A percentile compares a stretch with the other conserved stretches of the same genome.
These are phyloP conservation scores for Violaceomyces palustris DNA, from an alignment of 1,284 basidiomycete species.

Conservation along the genomic window DNA sequence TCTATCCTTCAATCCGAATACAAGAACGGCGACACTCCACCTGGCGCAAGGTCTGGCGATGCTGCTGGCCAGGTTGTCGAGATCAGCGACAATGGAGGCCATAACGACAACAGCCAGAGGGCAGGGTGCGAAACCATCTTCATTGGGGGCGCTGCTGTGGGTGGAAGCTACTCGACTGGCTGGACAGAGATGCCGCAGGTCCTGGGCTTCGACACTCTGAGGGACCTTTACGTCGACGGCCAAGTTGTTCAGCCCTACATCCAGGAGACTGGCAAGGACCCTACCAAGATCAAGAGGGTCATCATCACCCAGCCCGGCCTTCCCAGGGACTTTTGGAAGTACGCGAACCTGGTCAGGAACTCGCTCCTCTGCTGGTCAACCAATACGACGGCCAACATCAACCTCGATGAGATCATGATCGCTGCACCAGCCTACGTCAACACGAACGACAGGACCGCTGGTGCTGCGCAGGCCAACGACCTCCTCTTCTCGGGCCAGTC, in stretches of 20 bases:
- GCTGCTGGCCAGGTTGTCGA: slow-evolving; percentile 36
- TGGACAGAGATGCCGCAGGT: slow-evolving; percentile 43
- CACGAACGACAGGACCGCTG: slow-evolving; percentile 22
- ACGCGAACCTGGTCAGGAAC: slow-evolving; percentile 41
- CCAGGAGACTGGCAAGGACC: slow-evolving; percentile 16
- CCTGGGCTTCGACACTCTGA: slow-evolving; percentile 42
- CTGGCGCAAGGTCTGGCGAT: slow-evolving; percentile 28
- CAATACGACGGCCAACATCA: slow-evolving; percentile 29
- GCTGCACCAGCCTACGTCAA: slow-evolving; percentile 36
- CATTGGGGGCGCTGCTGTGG: slow-evolving; percentile 38
- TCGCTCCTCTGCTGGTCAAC: slow-evolving; percentile 30
- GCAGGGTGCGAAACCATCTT: slow-evolving; percentile 39
- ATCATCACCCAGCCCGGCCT: slow-evolving; percentile 37
- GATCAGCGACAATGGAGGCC: slow-evolving; percentile 27
- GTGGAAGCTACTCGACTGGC: slow-evolving; percentile 25
- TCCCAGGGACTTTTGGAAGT: slow-evolving; percentile 44
- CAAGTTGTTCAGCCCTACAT: slow-evolving; percentile 35
- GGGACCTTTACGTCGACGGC: slow-evolving; percentile 24
- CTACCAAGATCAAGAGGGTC: slow-evolving; percentile 33
- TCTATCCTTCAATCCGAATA: slow-evolving; percentile 33
- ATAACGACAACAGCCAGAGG: slow-evolving; percentile 39
- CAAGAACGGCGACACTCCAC: slow-evolving; percentile 34
- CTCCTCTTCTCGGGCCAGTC: slow-evolving; percentile 20
- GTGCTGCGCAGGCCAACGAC: slow-evolving; percentile 29
- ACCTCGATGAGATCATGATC: slow-evolving; percentile 34